Evolutionary conservation across 2,329 filamentous ascomycete species (phyloP), one percentile per base, ranked within the genome.

Genomic region (Pestalotiopsis sp.): DNA sequence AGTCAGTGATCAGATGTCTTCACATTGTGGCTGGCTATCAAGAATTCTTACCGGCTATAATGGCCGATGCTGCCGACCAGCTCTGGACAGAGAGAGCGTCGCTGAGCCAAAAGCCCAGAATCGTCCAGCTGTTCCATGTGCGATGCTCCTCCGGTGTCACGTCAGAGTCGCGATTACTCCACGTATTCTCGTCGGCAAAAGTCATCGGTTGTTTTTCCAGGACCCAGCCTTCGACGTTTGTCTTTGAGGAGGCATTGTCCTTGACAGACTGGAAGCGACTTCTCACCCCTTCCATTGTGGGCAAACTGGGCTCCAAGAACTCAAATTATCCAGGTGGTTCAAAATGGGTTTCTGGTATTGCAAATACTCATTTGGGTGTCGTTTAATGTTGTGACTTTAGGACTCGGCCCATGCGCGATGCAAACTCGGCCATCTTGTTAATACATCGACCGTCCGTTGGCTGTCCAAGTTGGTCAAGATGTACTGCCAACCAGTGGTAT

Each of bases 171-270:
- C 76, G 67, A 75, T 81, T 73, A 20, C 74, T 76, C 82, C 82
- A 84, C 36, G 85, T 80, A 72, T 84, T 73, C 14, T 80, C 77
- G 1, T 83, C 83, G 14, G 84, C 84, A 45, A 86, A 76, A 9
- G 83, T 80, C 7, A 82, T 82, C 4, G 81, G 79, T 73, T 84
- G 82, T 76, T 85, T 85, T 7, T 82, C 83, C 40, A 86, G 76
- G 69, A 84, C 77, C 84, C 84, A 86, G 65, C 83, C 78, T 31
- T 77, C 77, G 17, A 82, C 52, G 25, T 80, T 79, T 4, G 82
- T 85, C 45, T 52, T 52, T 7, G 45, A 52, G 20, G 45, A 9
- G 17, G 45, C 45, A 52, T 52, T 52, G 45, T 11, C 20, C 6
- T 20, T 52, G 9, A 52, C 3, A 9, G 45, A 23, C 45, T 52